Percentiles rank a stretch among this genome's conserved stretches.
Conservation (phyloP, 257 asterid species). For the Fraxinus cuspidata region DNA sequence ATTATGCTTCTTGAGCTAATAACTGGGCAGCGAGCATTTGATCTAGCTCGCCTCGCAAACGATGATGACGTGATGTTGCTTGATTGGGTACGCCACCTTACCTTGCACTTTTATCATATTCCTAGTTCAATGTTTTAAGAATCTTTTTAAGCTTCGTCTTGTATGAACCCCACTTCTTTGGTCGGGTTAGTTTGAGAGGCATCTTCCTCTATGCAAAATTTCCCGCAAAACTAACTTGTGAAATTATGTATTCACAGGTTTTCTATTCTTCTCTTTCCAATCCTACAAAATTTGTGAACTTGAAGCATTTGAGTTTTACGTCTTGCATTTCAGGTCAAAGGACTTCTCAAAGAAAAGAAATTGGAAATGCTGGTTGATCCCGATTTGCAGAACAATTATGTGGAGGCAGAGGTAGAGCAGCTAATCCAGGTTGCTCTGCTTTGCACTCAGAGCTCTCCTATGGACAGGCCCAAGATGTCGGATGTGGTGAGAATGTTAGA, state of each 20-base stretch:
- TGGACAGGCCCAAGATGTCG: constrained; percentile 60
- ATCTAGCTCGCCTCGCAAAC: constrained; percentile 61
- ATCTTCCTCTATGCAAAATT: too few species aligned
- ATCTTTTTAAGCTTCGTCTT: not conserved
- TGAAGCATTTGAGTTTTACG: not conserved
- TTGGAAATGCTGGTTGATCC: constrained; percentile 60
- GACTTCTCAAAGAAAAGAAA: constrained; percentile 51
- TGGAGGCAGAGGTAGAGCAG: constrained; percentile 55
- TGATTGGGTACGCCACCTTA: constrained; percentile 46
- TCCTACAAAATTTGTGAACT: not conserved
- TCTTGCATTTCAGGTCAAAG: constrained; percentile 42
- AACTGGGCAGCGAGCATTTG: constrained; percentile 58
- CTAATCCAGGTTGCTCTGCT: constrained; percentile 57
- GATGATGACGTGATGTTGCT: constrained; percentile 61
- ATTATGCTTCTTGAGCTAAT: constrained; percentile 59
- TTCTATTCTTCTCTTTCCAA: not conserved
- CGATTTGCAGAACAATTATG: constrained; percentile 45
- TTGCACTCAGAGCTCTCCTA: constrained; percentile 51
- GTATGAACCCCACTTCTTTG: not conserved
- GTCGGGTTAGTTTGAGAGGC: too few species aligned
- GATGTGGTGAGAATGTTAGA: constrained; percentile 57
- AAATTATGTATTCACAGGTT: not conserved
- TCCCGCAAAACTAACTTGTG: too few species aligned
- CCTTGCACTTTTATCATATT: not conserved
- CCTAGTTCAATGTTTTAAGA: not conserved